Conservation (phyloP, 805 yeast genomes). For the Zygoascus bituminiphila region DNA sequence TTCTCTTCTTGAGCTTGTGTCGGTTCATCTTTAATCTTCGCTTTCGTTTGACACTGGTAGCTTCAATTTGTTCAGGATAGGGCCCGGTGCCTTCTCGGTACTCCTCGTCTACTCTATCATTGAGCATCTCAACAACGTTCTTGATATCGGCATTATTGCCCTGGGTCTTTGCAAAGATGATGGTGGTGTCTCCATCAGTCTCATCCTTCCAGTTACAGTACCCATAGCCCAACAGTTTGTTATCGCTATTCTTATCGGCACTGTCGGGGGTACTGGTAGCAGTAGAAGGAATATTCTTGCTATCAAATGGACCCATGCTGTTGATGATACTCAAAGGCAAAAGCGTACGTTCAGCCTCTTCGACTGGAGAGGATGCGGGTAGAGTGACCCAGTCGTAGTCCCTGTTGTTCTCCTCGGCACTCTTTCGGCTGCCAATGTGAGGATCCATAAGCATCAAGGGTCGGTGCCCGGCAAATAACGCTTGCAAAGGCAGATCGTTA, state of each 20-base stretch:
- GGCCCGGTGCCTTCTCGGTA: neutral
- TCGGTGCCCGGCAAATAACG: conserved; percentile 39
- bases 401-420: neutral
- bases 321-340: conserved; percentile 1
- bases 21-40: conserved; percentile 95
- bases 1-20: conserved; percentile 94
- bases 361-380: conserved; percentile 4
- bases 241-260: neutral
- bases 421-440: conserved; percentile 2
- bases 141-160: conserved; percentile 7
- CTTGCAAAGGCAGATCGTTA: conserved; percentile 22
- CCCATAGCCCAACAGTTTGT: conserved; percentile 3
- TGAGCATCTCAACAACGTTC: conserved; percentile 9
- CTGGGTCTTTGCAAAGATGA: conserved; percentile 11
- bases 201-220: conserved; percentile 5
- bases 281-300: neutral
- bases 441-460: conserved; percentile 38
- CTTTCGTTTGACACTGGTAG: conserved; percentile 35
- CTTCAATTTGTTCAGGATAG: conserved; percentile 7
- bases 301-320: conserved; percentile 3
- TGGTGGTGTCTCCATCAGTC: conserved; percentile 3
- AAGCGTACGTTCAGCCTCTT: conserved; percentile 1
- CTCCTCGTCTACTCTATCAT: conserved; percentile 6
- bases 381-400: conserved; percentile 4
- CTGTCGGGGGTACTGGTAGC: neutral